Conservation (phyloP, 306 rosid genomes). For the Sechiopsis laciniata region DNA sequence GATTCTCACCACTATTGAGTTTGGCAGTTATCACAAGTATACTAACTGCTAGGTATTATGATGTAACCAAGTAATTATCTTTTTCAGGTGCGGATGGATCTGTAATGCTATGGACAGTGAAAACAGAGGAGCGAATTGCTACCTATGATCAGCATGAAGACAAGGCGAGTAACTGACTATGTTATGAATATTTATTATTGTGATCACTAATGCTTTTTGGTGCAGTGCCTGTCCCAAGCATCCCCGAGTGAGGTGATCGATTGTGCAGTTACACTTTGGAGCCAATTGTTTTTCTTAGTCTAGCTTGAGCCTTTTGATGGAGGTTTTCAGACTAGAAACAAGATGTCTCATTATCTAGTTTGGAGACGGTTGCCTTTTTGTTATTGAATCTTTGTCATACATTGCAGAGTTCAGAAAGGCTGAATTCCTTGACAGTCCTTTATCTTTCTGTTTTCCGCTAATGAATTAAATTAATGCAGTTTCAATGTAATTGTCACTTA, state of each 20-base stretch:
- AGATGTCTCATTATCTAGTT: not conserved
- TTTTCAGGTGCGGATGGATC: slow-evolving; percentile 88
- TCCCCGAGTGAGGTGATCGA: not conserved
- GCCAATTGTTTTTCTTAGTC: not conserved
- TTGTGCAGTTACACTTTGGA: not conserved
- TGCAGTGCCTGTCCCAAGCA: too few relatives aligned
- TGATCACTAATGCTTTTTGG: not conserved
- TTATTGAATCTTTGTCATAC: not conserved
- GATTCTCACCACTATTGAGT: slow-evolving; percentile 18
- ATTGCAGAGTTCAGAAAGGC: not conserved
- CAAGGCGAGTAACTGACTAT: slow-evolving; percentile 46
- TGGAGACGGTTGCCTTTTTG: not conserved
- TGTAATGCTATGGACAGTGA: slow-evolving; percentile 86
- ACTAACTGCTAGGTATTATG: not conserved
- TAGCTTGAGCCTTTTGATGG: not conserved
- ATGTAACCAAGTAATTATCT: not conserved
- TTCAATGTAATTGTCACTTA: not conserved
- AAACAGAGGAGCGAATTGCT: slow-evolving; percentile 75
- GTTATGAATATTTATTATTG: not conserved
- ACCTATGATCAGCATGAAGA: slow-evolving; percentile 86
- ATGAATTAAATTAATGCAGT: not conserved
- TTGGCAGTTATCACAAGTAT: not conserved
- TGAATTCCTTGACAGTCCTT: not conserved
- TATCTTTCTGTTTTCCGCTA: not conserved
- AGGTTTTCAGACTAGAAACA: slow-evolving; percentile 3